These are phyloP conservation scores for Dryadomyces sulphureus DNA, from an alignment of 2,329 filamentous ascomycete species.

Conservation along the genomic window DNA sequence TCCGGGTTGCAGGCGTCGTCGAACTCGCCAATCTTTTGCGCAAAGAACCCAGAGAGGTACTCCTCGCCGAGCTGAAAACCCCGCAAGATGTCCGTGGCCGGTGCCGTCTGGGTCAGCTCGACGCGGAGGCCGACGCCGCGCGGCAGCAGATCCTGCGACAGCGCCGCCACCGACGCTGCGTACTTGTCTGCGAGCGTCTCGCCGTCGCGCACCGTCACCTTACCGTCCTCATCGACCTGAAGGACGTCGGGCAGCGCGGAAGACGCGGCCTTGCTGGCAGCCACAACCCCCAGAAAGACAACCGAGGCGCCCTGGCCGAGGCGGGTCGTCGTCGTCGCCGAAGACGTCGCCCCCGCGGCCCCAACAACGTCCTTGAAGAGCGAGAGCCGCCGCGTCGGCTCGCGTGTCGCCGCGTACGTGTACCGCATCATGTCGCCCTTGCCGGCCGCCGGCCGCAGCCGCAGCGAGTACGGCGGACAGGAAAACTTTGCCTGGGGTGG, in stretches of 20 bases:
- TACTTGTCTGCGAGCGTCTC: slow-evolving; percentile 35
- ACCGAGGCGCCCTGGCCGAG: slow-evolving; percentile 26
- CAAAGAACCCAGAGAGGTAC: slow-evolving; percentile 36
- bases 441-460: slow-evolving; percentile 31
- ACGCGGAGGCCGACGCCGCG: slow-evolving; percentile 24
- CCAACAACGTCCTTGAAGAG: slow-evolving; percentile 44
- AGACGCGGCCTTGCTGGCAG: background rate
- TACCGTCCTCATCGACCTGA: slow-evolving; percentile 43
- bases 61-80: slow-evolving; percentile 40
- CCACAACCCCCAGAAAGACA: slow-evolving; percentile 25
- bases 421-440: slow-evolving; percentile 26
- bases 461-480: slow-evolving; percentile 44
- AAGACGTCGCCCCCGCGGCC: slow-evolving; percentile 34
- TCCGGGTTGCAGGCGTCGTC: slow-evolving; percentile 32
- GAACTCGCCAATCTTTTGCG: slow-evolving; percentile 28
- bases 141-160: slow-evolving; percentile 25
- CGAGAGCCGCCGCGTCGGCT: slow-evolving; percentile 35
- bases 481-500: slow-evolving; percentile 50
- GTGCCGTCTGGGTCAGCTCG: slow-evolving; percentile 32
- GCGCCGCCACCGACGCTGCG: slow-evolving; percentile 26
- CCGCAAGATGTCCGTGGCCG: slow-evolving; percentile 32
- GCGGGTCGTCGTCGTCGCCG: slow-evolving; percentile 26
- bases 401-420: slow-evolving; percentile 44
- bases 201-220: slow-evolving; percentile 44
- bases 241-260: slow-evolving; percentile 29